Evolutionary conservation across 2,329 filamentous ascomycete species (phyloP), one percentile per base, ranked within the genome.

Genomic region (Colletotrichum somersetense): DNA sequence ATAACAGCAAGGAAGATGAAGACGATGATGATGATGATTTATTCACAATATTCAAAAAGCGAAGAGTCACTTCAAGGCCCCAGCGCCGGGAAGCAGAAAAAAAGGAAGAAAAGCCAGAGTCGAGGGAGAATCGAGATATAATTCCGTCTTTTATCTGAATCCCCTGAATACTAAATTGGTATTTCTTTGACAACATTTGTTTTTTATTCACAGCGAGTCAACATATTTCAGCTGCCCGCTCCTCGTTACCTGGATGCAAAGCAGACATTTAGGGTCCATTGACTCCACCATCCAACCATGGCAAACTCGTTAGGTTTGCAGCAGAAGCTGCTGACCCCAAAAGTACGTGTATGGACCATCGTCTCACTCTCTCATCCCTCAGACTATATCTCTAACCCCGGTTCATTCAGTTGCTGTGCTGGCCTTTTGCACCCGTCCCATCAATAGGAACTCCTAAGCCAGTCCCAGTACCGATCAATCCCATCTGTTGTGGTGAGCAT

Each of bases 121-220:
- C 40, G 11, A 55, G 46, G 18, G 77, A 78, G 59, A 72, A 40
- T 64, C 74, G 44, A 33, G 76, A 77, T 53, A 71, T 73, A 8
- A 74, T 74, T 30, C 73, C 73, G 3, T 64, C 71, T 6, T 74
- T 74, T 26, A 58, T 71, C 23, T 71, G 3, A 66, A n/a, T 33
- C 1, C 18, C 38, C 38, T 44, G 1, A 33, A 8, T 16, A 35
- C 1, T 23, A n/a, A 46, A 46, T 35, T 16, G 1, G 20, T 23
- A 33, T 61, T 26, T 5, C 6, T 16, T 6, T 12, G 6, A 11
- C 3, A 23, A 35, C n/a, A 6, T 3, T 35, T 20, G 20, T 57
- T 6, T 16, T 1, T 4, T 12, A 12, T 23, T 20, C 5, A 23
- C 35, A 42, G 16, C 38, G 6, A 38, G 11, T 20, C 30, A 5